Evolutionary conservation across 148 eudicot species (phyloP).

Genomic region (Nepenthes mirabilis): DNA sequence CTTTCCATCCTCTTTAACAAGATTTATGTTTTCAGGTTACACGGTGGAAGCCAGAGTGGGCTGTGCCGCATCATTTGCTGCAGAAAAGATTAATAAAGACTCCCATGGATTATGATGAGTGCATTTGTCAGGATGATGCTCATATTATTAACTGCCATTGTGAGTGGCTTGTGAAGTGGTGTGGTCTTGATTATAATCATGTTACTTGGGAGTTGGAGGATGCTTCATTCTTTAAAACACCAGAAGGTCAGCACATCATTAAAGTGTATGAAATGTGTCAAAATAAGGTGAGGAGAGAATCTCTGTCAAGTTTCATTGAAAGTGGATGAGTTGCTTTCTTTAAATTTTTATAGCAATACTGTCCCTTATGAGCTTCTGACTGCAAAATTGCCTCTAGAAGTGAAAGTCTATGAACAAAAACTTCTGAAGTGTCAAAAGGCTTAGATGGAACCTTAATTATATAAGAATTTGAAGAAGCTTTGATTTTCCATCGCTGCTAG

Average conservation of each 20-base stretch:
- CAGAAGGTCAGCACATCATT: constrained; percentile 30
- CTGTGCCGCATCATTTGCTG: constrained; percentile 52
- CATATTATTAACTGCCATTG: constrained; percentile 13
- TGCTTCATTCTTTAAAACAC: constrained; percentile 26
- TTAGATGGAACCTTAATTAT: no score
- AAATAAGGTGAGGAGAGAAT: constrained; percentile 15
- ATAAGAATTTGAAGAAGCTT: no score
- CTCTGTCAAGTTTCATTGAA: neutral
- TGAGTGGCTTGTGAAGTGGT: constrained; percentile 90
- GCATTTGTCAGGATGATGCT: constrained; percentile 9
- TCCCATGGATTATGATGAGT: constrained; percentile 11
- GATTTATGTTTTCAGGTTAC: constrained; percentile 19
- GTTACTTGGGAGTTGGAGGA: constrained; percentile 70
- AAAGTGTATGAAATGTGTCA: constrained; percentile 30
- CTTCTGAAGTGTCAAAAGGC: no score
- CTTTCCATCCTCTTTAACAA: neutral
- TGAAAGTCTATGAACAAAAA: no score
- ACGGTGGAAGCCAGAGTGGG: constrained; percentile 63
- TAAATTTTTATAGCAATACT: constrained; percentile 1
- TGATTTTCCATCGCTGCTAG: no score
- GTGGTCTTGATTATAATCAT: constrained; percentile 52
- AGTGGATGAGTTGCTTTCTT: constrained; percentile 5
- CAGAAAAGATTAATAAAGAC: constrained; percentile 34
- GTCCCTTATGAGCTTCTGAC: neutral
- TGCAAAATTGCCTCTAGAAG: no score